A percentile compares a stretch with the other conserved stretches of the same genome.
phyloP scores from a whole-genome alignment of 208 protist species.

The Acanthamoeba lenticulata region DNA sequence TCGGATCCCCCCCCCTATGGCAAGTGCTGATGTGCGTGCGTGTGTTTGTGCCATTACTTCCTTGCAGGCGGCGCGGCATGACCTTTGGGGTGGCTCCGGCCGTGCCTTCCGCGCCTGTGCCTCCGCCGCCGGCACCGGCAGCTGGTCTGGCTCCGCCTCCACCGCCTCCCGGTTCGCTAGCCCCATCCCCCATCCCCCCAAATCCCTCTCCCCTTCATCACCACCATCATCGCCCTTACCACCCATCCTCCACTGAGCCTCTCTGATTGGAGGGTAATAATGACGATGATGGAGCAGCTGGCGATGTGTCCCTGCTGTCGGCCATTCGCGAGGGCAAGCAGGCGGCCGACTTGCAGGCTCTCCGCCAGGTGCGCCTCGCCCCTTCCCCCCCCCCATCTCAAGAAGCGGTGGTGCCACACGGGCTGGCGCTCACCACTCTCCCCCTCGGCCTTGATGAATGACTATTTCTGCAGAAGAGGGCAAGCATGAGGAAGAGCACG shows the following conservation, averaged over 20 bases:
- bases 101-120: neutral
- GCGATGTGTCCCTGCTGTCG: neutral
- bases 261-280: neutral
- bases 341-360: neutral
- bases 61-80: neutral
- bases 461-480: neutral
- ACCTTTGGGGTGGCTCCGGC: neutral
- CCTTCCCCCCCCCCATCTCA: neutral
- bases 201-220: no score
- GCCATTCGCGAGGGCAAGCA: constrained; percentile 5
- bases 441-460: no score
- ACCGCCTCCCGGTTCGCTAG: neutral
- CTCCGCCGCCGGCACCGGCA: neutral
- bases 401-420: neutral
- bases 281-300: neutral
- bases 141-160: neutral
- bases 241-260: neutral
- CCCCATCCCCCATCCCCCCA: no score
- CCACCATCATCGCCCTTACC: neutral
- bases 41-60: no score
- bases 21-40: no score
- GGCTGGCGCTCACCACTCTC: neutral
- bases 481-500: neutral
- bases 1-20: no score
- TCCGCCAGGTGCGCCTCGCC: neutral